These are phyloP conservation scores for Scedosporium minutisporum DNA, from an alignment of 2,329 filamentous ascomycete genomes.

Conservation along the genomic window DNA sequence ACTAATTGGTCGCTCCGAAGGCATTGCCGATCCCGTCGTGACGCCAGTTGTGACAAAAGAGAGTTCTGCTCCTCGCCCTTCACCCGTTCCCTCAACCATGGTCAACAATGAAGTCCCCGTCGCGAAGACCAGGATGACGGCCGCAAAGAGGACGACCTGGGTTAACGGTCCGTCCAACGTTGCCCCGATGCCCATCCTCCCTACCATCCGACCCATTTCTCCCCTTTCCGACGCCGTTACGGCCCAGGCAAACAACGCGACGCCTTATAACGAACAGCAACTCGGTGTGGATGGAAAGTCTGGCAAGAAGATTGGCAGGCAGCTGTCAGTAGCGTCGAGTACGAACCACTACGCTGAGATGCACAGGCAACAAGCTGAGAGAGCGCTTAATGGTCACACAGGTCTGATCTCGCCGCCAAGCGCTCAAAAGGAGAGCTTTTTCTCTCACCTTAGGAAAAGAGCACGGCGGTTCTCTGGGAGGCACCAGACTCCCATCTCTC, in stretches of 20 bases:
- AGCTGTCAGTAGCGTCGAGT: conserved; percentile 83
- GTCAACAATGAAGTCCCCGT: conserved; percentile 29
- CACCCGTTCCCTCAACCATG: conserved; percentile 32
- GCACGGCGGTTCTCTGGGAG: conserved; percentile 86
- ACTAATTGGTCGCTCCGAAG: conserved; percentile 71
- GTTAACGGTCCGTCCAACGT: conserved; percentile 69
- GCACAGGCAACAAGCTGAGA: conserved; percentile 84
- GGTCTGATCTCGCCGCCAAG: conserved; percentile 67
- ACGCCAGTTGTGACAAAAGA: conserved; percentile 21
- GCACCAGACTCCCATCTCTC: conserved; percentile 72
- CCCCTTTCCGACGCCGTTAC: conserved; percentile 92
- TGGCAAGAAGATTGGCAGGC: conserved; percentile 85
- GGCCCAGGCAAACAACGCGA: conserved; percentile 64
- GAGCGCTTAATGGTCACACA: conserved; percentile 73
- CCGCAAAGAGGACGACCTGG: conserved; percentile 86
- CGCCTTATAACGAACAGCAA: conserved; percentile 37
- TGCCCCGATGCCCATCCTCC: conserved; percentile 90
- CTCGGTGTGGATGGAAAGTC: conserved; percentile 48
- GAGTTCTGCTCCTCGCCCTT: conserved; percentile 35
- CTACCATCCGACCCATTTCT: conserved; percentile 88
- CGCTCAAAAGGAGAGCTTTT: conserved; percentile 90
- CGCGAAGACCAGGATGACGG: conserved; percentile 28
- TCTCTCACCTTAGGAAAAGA: conserved; percentile 90
- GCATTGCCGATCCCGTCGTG: conserved; percentile 13
- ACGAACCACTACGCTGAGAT: conserved; percentile 88